Percentiles rank a stretch among this genome's conserved stretches.
phyloP scores from a whole-genome alignment of 306 rosid species.

The Crataegus laevigata region DNA sequence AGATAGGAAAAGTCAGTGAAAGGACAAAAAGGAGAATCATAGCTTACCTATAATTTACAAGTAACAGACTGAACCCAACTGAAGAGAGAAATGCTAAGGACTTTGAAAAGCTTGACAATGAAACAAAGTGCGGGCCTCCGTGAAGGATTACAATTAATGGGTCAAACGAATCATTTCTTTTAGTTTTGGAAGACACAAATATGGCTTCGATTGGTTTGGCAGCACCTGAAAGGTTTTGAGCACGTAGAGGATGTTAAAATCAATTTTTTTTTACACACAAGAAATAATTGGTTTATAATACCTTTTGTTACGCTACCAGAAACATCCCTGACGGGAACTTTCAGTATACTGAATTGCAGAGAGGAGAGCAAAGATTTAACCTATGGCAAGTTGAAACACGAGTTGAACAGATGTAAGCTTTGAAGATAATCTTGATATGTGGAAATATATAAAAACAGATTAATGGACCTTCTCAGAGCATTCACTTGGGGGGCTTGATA shows the following conservation, averaged over 20 bases:
- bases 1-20: background rate
- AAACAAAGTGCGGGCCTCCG: slow-evolving; percentile 77
- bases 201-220: slow-evolving; percentile 70
- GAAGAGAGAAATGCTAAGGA: slow-evolving; percentile 72
- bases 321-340: slow-evolving; percentile 68
- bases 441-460: slow-evolving; percentile 17
- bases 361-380: slow-evolving; percentile 63
- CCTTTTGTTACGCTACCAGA: slow-evolving; percentile 63
- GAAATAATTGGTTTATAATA: slow-evolving; percentile 19
- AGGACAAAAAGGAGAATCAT: background rate
- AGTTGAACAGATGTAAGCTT: slow-evolving; percentile 2
- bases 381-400: slow-evolving; percentile 29
- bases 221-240: slow-evolving; percentile 57
- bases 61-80: slow-evolving; percentile 66
- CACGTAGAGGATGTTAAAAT: slow-evolving; percentile 9
- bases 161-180: slow-evolving; percentile 42
- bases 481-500: slow-evolving; percentile 45
- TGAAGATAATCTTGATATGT: slow-evolving; percentile 5
- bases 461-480: slow-evolving; percentile 69
- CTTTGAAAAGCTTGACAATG: slow-evolving; percentile 68
- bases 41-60: slow-evolving; percentile 80
- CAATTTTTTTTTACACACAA: slow-evolving; percentile 2
- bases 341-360: slow-evolving; percentile 56
- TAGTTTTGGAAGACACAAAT: slow-evolving; percentile 59
- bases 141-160: slow-evolving; percentile 79